Percentiles rank a stretch among this genome's conserved stretches.
phyloP scores from a whole-genome alignment of 768 basidiomycete genomes.

The Rhizopogon vesiculosus region DNA sequence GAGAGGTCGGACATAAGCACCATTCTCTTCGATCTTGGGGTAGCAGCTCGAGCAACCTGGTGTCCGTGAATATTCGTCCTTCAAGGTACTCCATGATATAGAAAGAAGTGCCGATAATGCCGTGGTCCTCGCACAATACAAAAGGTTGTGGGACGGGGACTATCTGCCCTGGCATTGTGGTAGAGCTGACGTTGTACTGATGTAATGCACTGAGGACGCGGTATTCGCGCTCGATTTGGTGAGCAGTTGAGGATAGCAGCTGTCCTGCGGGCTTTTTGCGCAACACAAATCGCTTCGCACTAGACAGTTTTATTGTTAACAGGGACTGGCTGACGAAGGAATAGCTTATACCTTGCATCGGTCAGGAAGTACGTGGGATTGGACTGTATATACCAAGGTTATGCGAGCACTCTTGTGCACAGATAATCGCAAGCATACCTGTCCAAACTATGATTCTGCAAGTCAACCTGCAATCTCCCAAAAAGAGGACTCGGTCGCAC shows the following conservation, averaged over 20 bases:
- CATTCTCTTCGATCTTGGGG: constrained; percentile 64
- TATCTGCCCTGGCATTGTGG: constrained; percentile 42
- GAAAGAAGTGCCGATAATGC: constrained; percentile 84
- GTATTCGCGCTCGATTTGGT: constrained; percentile 94
- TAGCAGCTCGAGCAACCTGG: constrained; percentile 65
- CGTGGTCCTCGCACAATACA: constrained; percentile 72
- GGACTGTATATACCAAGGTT: constrained; percentile 43
- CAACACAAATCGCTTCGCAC: constrained; percentile 67
- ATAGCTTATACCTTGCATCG: constrained; percentile 54
- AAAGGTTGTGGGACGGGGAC: constrained; percentile 88
- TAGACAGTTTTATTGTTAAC: constrained; percentile 19
- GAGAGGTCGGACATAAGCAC: constrained; percentile 34
- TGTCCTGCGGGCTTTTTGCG: constrained; percentile 91
- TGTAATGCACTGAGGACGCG: constrained; percentile 74
- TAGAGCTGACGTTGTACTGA: constrained; percentile 55
- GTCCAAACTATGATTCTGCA: constrained; percentile 69
- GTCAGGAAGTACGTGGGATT: constrained; percentile 96
- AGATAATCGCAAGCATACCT: constrained; percentile 44
- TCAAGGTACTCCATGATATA: constrained; percentile 97
- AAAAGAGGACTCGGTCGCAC: constrained; percentile 34
- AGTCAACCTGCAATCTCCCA: not conserved
- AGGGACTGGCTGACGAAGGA: not conserved
- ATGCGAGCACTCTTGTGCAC: constrained; percentile 1
- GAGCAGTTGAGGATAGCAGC: constrained; percentile 86
- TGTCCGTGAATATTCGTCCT: constrained; percentile 90